Evolutionary conservation across 495 filamentous ascomycete species (phyloP).

Genomic region (Neurospora sp.): DNA sequence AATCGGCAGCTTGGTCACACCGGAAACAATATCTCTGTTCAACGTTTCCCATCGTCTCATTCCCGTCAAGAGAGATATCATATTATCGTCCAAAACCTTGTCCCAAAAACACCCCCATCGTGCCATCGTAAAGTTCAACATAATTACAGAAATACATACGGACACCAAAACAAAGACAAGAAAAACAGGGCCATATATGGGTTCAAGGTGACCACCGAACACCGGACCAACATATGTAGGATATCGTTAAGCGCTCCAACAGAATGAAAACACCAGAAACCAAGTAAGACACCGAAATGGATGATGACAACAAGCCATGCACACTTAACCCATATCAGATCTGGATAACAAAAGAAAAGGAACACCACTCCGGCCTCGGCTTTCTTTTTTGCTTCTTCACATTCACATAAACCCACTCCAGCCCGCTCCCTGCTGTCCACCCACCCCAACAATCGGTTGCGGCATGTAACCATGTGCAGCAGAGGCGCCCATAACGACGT

Average conservation of each 20-base stretch:
- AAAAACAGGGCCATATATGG: background rate
- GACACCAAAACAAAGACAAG: background rate
- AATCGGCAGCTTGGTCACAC: too few species aligned
- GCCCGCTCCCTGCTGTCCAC: background rate
- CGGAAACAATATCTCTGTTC: too few species aligned
- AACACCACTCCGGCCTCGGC: background rate
- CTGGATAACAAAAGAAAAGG: background rate
- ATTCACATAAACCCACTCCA: background rate
- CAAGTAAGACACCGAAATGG: background rate
- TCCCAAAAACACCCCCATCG: background rate
- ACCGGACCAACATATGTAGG: background rate
- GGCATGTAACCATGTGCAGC: background rate
- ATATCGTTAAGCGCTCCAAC: background rate
- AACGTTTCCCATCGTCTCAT: too few species aligned
- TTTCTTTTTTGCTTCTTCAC: background rate
- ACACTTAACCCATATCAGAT: background rate
- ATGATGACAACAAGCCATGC: background rate
- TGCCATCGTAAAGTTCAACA: background rate
- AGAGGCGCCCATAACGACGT: background rate
- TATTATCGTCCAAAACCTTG: background rate
- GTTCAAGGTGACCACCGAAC: background rate
- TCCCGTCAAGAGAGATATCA: background rate
- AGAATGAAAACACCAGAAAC: background rate
- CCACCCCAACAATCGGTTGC: background rate
- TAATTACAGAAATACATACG: background rate